phyloP scores from a whole-genome alignment of 768 basidiomycete species.

The Lepiota venenata region DNA sequence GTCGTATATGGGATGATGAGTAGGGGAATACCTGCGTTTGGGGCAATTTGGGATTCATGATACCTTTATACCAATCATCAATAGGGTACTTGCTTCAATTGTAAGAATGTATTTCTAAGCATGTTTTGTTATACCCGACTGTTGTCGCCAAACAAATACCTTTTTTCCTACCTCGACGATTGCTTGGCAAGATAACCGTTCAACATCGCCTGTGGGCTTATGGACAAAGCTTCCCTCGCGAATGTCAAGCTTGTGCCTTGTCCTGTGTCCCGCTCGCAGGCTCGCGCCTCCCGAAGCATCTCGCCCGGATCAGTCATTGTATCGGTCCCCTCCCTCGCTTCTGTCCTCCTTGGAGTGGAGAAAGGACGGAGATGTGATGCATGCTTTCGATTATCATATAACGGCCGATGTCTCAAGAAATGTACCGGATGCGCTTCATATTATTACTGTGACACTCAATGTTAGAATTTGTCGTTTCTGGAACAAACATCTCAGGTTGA shows the following conservation, averaged over 20 bases:
- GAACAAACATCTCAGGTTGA: constrained; percentile 3
- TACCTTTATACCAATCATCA: not conserved
- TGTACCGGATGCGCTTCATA: constrained; percentile 69
- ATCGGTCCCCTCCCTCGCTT: constrained; percentile 39
- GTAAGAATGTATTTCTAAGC: too few relatives aligned
- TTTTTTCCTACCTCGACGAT: too few relatives aligned
- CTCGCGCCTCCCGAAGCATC: constrained; percentile 36
- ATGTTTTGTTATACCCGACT: too few relatives aligned
- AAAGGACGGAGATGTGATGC: constrained; percentile 67
- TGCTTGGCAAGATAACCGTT: too few relatives aligned
- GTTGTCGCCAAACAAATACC: too few relatives aligned
- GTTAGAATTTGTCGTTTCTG: constrained; percentile 35
- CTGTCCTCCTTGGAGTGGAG: constrained; percentile 47
- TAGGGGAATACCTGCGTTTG: constrained; percentile 58
- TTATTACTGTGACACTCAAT: constrained; percentile 69
- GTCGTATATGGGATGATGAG: constrained; percentile 60
- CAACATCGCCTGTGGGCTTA: too few relatives aligned
- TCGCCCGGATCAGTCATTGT: constrained; percentile 48
- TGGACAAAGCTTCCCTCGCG: not conserved
- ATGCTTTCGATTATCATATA: constrained; percentile 42
- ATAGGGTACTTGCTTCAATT: not conserved
- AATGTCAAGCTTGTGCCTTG: constrained; percentile 37
- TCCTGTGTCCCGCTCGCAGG: constrained; percentile 47
- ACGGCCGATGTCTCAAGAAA: constrained; percentile 36
- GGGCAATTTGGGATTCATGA: constrained; percentile 60